A percentile compares a stretch with the other conserved stretches of the same genome.
These are phyloP conservation scores for Kodamaea sp. DNA, from an alignment of 1,139 yeast species.

Conservation along the genomic window DNA sequence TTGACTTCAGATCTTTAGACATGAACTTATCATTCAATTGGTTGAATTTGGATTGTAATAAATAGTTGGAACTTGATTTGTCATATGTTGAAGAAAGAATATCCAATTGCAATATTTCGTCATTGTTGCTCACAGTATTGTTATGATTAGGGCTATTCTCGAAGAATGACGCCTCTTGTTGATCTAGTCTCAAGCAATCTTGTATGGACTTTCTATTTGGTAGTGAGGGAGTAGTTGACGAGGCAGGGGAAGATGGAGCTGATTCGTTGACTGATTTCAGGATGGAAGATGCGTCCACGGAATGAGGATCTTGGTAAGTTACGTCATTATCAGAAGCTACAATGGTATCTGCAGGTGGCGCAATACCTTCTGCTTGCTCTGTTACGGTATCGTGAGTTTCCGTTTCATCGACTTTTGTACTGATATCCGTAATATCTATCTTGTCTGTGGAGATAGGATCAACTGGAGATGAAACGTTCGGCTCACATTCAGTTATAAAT, in stretches of 20 bases:
- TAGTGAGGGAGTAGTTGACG: slow-evolving; percentile 15
- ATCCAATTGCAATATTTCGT: slow-evolving; percentile 13
- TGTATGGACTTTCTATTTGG: slow-evolving; percentile 29
- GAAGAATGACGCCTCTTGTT: slow-evolving; percentile 18
- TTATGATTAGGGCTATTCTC: slow-evolving; percentile 5
- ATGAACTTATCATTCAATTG: slow-evolving; percentile 29
- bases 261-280: background rate
- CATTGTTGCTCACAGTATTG: slow-evolving; percentile 3
- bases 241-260: slow-evolving; percentile 7
- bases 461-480: too few species aligned
- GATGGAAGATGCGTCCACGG: slow-evolving; percentile 3
- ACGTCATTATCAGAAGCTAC: too few species aligned
- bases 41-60: slow-evolving; percentile 35
- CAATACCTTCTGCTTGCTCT: too few species aligned
- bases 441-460: too few species aligned
- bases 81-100: slow-evolving; percentile 23
- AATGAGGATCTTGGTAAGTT: too few species aligned
- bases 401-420: too few species aligned
- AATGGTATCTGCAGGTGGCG: too few species aligned
- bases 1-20: slow-evolving; percentile 28
- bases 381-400: too few species aligned
- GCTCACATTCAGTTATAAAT: too few species aligned
- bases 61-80: slow-evolving; percentile 25
- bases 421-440: too few species aligned
- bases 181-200: slow-evolving; percentile 28